Evolutionary conservation across 1,284 basidiomycete genomes (phyloP).

Genomic region (Cutaneotrichosporon sp.): DNA sequence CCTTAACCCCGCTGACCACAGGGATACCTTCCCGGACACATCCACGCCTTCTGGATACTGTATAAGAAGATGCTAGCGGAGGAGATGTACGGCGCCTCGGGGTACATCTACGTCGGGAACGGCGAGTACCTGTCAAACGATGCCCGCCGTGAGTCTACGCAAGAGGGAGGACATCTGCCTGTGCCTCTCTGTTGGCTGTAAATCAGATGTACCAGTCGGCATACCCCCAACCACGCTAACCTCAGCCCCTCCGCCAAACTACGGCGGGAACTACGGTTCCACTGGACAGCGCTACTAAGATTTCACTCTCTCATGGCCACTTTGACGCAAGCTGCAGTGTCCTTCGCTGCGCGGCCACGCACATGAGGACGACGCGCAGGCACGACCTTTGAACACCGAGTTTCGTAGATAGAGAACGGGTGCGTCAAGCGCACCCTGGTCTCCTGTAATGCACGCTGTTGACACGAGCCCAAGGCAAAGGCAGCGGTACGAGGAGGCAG

Average conservation of each 20-base stretch:
- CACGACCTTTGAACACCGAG: not conserved
- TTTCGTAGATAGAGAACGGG: not conserved
- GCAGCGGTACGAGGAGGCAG: not conserved
- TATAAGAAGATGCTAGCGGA: slow-evolving; percentile 65
- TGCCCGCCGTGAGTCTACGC: slow-evolving; percentile 10
- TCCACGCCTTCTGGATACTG: slow-evolving; percentile 58
- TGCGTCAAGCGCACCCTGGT: not conserved
- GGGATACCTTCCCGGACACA: slow-evolving; percentile 48
- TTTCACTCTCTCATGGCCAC: too few species aligned
- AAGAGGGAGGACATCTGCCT: not conserved
- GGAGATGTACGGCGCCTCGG: slow-evolving; percentile 67
- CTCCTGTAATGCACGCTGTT: not conserved
- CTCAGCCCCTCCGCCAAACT: slow-evolving; percentile 9
- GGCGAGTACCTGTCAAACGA: slow-evolving; percentile 41
- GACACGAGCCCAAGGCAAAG: not conserved
- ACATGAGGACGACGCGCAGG: too few species aligned
- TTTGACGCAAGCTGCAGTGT: not conserved
- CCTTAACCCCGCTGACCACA: slow-evolving; percentile 14
- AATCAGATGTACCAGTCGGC: not conserved
- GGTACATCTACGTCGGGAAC: slow-evolving; percentile 57
- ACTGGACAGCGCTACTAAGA: not conserved
- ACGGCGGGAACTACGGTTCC: slow-evolving; percentile 3
- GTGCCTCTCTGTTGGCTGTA: not conserved
- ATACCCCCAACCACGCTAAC: not conserved
- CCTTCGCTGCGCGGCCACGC: too few species aligned